Conservation (phyloP, 2,329 filamentous ascomycete species). For the Elsinoe fawcettii region DNA sequence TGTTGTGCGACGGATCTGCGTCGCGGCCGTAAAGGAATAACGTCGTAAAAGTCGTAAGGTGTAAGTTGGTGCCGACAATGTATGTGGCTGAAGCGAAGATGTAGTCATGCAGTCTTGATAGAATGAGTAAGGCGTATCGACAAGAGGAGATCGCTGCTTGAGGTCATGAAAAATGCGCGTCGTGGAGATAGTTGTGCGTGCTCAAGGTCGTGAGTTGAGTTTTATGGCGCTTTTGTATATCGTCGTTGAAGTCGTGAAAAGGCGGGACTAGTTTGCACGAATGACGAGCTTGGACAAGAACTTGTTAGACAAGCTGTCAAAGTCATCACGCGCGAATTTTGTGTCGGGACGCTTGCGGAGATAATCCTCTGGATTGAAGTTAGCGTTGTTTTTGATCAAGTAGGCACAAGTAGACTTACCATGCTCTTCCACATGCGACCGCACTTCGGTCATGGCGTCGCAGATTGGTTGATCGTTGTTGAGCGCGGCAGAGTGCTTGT, state of each 20-base stretch:
- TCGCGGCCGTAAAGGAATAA: background rate
- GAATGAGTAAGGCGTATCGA: background rate
- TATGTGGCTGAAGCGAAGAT: background rate
- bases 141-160: background rate
- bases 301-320: slow-evolving; percentile 93
- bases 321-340: slow-evolving; percentile 84
- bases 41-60: slow-evolving; percentile 17
- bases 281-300: slow-evolving; percentile 95
- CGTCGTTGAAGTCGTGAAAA: background rate
- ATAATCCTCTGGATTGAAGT: slow-evolving; percentile 61
- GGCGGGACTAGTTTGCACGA: slow-evolving; percentile 62
- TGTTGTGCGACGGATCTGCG: background rate
- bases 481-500: slow-evolving; percentile 81
- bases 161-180: background rate
- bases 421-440: slow-evolving; percentile 85
- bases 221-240: slow-evolving; percentile 1
- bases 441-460: slow-evolving; percentile 92
- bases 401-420: slow-evolving; percentile 51
- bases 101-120: slow-evolving; percentile 1
- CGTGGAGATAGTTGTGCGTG: background rate
- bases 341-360: slow-evolving; percentile 69
- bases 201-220: background rate
- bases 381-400: slow-evolving; percentile 8
- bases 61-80: slow-evolving; percentile 3
- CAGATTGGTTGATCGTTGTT: slow-evolving; percentile 89